Percentiles rank a stretch among this genome's conserved stretches.
phyloP scores from a whole-genome alignment of 768 basidiomycete species.

The Lactarius psammicola region DNA sequence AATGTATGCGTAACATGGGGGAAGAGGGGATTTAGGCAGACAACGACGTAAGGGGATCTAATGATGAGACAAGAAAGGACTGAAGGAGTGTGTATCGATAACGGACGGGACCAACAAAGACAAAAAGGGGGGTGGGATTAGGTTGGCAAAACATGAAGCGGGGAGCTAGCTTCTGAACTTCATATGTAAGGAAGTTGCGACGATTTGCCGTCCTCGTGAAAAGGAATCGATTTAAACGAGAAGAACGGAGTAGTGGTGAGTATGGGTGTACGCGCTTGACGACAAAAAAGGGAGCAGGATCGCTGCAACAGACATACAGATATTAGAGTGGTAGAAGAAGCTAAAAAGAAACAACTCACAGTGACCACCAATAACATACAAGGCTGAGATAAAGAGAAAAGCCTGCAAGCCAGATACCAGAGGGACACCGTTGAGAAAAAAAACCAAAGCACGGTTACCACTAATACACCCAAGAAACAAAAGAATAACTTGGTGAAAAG shows the following conservation, averaged over 20 bases:
- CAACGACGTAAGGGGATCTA: slow-evolving; percentile 15
- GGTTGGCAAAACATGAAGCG: neutral
- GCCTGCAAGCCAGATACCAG: slow-evolving; percentile 14
- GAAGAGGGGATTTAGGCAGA: slow-evolving; percentile 3
- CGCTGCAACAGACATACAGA: slow-evolving; percentile 5
- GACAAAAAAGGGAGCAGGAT: slow-evolving; percentile 6
- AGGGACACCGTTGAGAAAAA: slow-evolving; percentile 7
- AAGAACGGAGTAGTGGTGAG: slow-evolving; percentile 13
- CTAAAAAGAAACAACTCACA: slow-evolving; percentile 17
- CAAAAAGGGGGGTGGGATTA: neutral
- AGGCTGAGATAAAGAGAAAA: slow-evolving; percentile 9
- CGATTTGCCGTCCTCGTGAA: neutral
- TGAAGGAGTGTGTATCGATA: slow-evolving; percentile 16
- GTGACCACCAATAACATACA: slow-evolving; percentile 28
- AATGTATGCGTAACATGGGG: slow-evolving; percentile 6
- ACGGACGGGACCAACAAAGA: neutral
- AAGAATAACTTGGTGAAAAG: slow-evolving; percentile 29
- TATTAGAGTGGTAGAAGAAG: neutral
- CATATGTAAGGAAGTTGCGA: neutral
- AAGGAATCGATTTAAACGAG: neutral
- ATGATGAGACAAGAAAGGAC: slow-evolving; percentile 5
- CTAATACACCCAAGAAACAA: slow-evolving; percentile 27
- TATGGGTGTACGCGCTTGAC: slow-evolving; percentile 12
- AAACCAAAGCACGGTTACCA: slow-evolving; percentile 22
- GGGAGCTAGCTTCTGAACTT: neutral